A percentile compares a stretch with the other conserved stretches of the same genome.
These are phyloP conservation scores for Vanderwaltozyma yarrowii DNA, from an alignment of 805 yeast genomes.

Conservation along the genomic window DNA sequence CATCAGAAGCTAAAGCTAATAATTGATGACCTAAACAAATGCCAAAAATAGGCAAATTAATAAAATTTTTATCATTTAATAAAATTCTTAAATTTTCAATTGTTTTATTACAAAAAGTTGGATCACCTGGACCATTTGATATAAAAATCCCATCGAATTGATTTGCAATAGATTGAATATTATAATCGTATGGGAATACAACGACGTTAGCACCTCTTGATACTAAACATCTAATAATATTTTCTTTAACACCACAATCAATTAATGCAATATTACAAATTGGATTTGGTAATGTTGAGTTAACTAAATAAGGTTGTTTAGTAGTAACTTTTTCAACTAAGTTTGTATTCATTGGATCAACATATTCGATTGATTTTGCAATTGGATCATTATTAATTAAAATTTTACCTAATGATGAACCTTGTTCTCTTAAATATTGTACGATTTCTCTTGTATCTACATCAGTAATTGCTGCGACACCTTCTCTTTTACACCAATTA, in stretches of 20 bases:
- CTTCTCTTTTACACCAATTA: slow-evolving; percentile 94
- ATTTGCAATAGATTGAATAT: slow-evolving; percentile 80
- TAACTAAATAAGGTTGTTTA: slow-evolving; percentile 85
- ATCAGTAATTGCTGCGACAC: slow-evolving; percentile 92
- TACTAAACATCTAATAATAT: slow-evolving; percentile 86
- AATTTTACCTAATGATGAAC: slow-evolving; percentile 86
- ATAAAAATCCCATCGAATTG: slow-evolving; percentile 92
- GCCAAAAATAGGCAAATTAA: slow-evolving; percentile 85
- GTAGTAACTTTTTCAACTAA: slow-evolving; percentile 91
- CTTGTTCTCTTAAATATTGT: slow-evolving; percentile 86
- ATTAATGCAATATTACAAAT: slow-evolving; percentile 70
- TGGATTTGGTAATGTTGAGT: slow-evolving; percentile 43
- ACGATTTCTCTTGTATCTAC: slow-evolving; percentile 96
- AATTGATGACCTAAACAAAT: slow-evolving; percentile 97
- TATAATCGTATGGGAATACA: slow-evolving; percentile 93
- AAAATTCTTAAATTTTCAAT: slow-evolving; percentile 63
- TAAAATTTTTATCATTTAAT: slow-evolving; percentile 43
- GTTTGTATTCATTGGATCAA: slow-evolving; percentile 83
- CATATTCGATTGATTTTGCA: slow-evolving; percentile 40
- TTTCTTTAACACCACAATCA: slow-evolving; percentile 98
- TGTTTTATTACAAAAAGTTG: slow-evolving; percentile 78
- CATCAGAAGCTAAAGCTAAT: slow-evolving; percentile 91
- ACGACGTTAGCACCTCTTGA: slow-evolving; percentile 94
- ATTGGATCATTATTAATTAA: slow-evolving; percentile 47
- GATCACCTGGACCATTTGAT: slow-evolving; percentile 97